phyloP scores from a whole-genome alignment of 2,329 filamentous ascomycete species.

The Stachybotrys chlorohalonatus region DNA sequence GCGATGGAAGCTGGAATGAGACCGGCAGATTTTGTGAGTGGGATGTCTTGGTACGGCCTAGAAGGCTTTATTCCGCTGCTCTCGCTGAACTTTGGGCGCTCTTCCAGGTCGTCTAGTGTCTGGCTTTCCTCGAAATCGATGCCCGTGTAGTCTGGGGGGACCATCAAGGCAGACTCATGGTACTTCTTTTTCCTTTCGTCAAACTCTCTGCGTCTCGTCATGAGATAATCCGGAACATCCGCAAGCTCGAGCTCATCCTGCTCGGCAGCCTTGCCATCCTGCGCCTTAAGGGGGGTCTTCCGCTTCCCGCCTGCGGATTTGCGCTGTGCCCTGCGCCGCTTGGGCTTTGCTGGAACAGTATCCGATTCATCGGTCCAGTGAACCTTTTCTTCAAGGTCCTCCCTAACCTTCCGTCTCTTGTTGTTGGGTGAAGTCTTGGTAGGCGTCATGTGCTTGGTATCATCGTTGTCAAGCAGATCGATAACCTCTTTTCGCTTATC shows the following conservation, averaged over 20 bases:
- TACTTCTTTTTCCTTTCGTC: slow-evolving; percentile 51
- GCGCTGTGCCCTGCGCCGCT: slow-evolving; percentile 21
- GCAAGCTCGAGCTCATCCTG: slow-evolving; percentile 37
- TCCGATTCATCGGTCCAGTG: slow-evolving; percentile 53
- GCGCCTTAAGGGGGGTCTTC: background rate
- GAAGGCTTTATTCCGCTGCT: slow-evolving; percentile 51
- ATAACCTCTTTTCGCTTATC: background rate
- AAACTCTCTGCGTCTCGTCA: slow-evolving; percentile 58
- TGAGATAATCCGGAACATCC: slow-evolving; percentile 65
- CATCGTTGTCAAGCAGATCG: background rate
- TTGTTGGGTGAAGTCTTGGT: slow-evolving; percentile 3
- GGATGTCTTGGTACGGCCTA: slow-evolving; percentile 64
- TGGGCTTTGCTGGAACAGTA: slow-evolving; percentile 47
- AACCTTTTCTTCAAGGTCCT: slow-evolving; percentile 31
- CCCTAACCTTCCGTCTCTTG: slow-evolving; percentile 27
- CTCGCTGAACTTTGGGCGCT: slow-evolving; percentile 60
- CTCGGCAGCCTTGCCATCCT: slow-evolving; percentile 4
- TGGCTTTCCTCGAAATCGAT: slow-evolving; percentile 55
- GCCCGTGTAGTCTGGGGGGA: slow-evolving; percentile 70
- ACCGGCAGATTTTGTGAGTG: slow-evolving; percentile 65
- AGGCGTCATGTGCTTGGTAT: background rate
- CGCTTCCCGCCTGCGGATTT: slow-evolving; percentile 19
- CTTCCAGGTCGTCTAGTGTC: slow-evolving; percentile 33
- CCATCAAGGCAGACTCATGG: slow-evolving; percentile 58
- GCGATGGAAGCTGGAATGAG: slow-evolving; percentile 82